Evolutionary conservation across 2,329 filamentous ascomycete species (phyloP), one percentile per base, ranked within the genome.

Genomic region (Epichloe uncinata): DNA sequence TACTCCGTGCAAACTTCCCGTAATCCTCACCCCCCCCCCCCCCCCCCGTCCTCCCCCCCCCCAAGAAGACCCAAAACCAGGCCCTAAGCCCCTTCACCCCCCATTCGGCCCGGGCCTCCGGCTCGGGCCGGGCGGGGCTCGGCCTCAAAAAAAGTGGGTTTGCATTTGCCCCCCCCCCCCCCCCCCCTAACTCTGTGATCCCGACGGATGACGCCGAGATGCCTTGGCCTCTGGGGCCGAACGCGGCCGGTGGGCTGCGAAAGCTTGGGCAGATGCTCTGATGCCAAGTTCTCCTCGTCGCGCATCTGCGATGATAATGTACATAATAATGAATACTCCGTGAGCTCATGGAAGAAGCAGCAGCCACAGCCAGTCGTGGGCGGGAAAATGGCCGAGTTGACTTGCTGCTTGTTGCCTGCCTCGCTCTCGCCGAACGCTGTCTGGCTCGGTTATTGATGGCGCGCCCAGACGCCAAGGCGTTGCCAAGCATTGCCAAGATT

Each of bases 181-280:
- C 5, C 16, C 16, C 48, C 9, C 42, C 15, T 18, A 15, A 15
- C 16, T 43, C 7, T 12, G 7, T 26, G 26, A 26, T 26, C 26
- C 7, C 26, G 26, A 26, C 26, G 30, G 4, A 46, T 36, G 18
- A 20, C 36, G 48, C 48, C 43, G 46, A 42, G 36, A 30, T 3
- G 42, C 26, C 48, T 49, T 49, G 48, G 48, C 43, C 37, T 46
- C 43, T 37, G 48, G 36, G 26, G 48, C 43, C 43, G 26, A 42
- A 45, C 22, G 48, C 43, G 48, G 43, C 48, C 42, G 48, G 47
- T 48, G 26, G 47, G 47, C 30, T 48, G 38, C n/a, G 13, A 36
- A 42, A 42, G 16, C 47, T 35, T 42, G 30, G 15, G 30, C 22
- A 22, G 7, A 43, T 38, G 40, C 26, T 44, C 47, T 48, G 40